Percentiles rank a stretch among this genome's conserved stretches.
phyloP scores from a whole-genome alignment of 352 stramenopile species.

The Phytopythium helicoides region DNA sequence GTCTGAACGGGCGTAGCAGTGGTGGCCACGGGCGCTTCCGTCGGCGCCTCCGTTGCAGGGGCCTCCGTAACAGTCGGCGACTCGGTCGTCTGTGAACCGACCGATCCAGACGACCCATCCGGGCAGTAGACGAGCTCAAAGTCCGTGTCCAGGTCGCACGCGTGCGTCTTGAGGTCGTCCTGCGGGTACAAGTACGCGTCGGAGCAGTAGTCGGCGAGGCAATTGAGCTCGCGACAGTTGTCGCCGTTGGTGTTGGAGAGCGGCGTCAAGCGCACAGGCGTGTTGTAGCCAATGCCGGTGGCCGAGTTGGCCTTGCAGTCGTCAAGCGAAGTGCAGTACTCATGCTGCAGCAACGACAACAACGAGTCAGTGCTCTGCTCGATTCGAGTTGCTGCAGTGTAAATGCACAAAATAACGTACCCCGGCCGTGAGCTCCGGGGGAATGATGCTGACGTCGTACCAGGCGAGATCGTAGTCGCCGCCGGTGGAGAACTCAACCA shows the following conservation, averaged over 20 bases:
- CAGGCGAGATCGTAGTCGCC: constrained; percentile 51
- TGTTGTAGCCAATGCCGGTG: constrained; percentile 66
- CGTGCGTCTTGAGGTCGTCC: constrained; percentile 76
- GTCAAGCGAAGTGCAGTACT: constrained; percentile 59
- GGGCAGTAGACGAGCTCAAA: constrained; percentile 74
- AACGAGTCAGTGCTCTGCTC: neutral
- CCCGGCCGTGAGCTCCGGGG: constrained; percentile 41
- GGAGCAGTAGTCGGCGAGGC: constrained; percentile 44
- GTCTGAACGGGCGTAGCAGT: neutral
- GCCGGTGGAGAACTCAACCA: constrained; percentile 68
- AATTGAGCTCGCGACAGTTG: constrained; percentile 59
- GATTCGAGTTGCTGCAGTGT: neutral
- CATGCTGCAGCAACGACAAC: constrained; percentile 12
- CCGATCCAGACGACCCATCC: constrained; percentile 15
- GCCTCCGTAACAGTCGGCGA: constrained; percentile 1
- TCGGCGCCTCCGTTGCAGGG: neutral
- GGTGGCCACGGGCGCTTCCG: constrained; percentile 5
- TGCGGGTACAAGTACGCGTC: constrained; percentile 71
- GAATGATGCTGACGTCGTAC: constrained; percentile 76
- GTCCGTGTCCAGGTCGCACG: constrained; percentile 54
- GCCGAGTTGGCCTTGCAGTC: constrained; percentile 66
- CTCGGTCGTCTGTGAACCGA: constrained; percentile 10
- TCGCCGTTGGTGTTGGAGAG: constrained; percentile 54
- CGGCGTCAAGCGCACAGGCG: constrained; percentile 51
- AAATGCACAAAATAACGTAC: constrained; percentile 5